Evolutionary conservation across 768 basidiomycete genomes (phyloP), one percentile per base, ranked within the genome.

Genomic region (Gautieria morchelliformis): DNA sequence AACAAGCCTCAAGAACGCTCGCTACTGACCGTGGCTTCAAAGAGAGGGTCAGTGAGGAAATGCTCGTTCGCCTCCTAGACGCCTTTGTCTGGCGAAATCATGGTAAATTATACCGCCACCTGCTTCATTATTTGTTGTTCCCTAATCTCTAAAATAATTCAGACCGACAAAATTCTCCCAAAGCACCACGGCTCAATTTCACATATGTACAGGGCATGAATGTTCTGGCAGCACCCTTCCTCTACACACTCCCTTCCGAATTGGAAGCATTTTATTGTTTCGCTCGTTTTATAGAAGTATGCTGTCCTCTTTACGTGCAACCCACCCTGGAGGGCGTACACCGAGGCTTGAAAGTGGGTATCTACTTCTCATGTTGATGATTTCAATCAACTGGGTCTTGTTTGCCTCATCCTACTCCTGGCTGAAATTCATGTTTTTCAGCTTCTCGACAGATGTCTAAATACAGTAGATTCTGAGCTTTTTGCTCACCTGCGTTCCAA

Each of bases 171-270:
- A 87, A 90, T 64, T 55, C 50, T 19, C 24, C 57, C 30, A 41
- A 49, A 30, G 75, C 74, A 0, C 81, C 87, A n/a, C 84, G 83
- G 58, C 78, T 91, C 42, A 89, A 82, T 9, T 96, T 97, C 70
- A 93, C 90, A 32, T 99, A 98, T 65, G 94, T 99, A 9, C 95
- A 99, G 71, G 96, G 96, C 32, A 97, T 96, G 93, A 99, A 99
- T 68, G 96, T 98, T 49, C 83, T 99, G 37, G 93, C 94, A 20
- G 96, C 96, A 2, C 96, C 96, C 0, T 99, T 98, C 70, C 78
- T 99, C 30, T 99, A 96, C 67, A 92, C 89, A 11, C 89, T 98
- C 83, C 94, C 96, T 6, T 93, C 93, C 10, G 93, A 99, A 69
- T 71, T 98, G n/a, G 96, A 99, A 70, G 96, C 96, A 1, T 99